A percentile compares a stretch with the other conserved stretches of the same genome.
These are phyloP conservation scores for Chytriomyces sp. DNA, from an alignment of 192 early-diverging fungal species.

Conservation along the genomic window DNA sequence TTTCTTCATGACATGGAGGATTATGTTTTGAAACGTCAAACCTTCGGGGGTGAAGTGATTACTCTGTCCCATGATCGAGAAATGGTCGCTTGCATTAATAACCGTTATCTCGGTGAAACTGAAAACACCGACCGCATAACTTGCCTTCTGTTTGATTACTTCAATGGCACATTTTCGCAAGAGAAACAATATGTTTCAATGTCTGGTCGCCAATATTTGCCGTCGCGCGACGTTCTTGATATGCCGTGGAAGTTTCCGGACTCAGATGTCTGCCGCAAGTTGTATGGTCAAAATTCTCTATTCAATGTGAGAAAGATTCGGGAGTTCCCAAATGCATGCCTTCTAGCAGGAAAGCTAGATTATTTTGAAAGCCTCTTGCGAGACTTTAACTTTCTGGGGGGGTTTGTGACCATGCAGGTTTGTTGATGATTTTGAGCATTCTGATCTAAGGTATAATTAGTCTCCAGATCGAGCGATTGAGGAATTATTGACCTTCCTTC, in stretches of 20 bases:
- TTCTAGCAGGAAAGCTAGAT: background rate
- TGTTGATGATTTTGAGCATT: background rate
- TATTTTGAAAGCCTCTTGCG: background rate
- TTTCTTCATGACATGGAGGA: constrained; percentile 14
- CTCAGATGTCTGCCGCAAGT: background rate
- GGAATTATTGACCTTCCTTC: background rate
- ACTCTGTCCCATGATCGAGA: constrained; percentile 9
- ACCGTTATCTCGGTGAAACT: background rate
- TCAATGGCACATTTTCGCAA: background rate
- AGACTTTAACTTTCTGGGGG: constrained; percentile 2
- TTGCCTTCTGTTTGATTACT: constrained; percentile 3
- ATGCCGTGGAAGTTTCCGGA: constrained; percentile 1
- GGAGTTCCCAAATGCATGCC: background rate
- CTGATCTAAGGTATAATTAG: background rate
- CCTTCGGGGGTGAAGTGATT: constrained; percentile 15
- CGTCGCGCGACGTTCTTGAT: background rate
- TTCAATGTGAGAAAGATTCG: constrained; percentile 17
- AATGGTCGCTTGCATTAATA: background rate
- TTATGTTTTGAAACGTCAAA: constrained; percentile 1
- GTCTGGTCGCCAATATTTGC: background rate
- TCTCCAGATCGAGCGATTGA: constrained; percentile 4
- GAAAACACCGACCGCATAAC: constrained; percentile 1
- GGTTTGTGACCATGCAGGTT: background rate
- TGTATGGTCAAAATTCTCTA: background rate
- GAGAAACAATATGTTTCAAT: background rate